A percentile compares a stretch with the other conserved stretches of the same genome.
These are phyloP conservation scores for thale cress (Arabidopsis thaliana) DNA, from an alignment of 345 rosid genomes.

Conservation along the genomic window TAIR10.1 NC_003070.9:28934501-28935000, in stretches of 20 bases:
- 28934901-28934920: constrained; percentile 85
- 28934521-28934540: constrained; percentile 86
- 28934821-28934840: constrained; percentile 45
- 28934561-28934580: constrained; percentile 89
- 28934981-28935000: constrained; percentile 84
- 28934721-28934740: constrained; percentile 90
- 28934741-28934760: constrained; percentile 91
- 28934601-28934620: constrained; percentile 92
- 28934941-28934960: constrained; percentile 82
- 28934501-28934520: constrained; percentile 76
- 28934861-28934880: constrained; percentile 85
- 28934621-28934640: constrained; percentile 74
- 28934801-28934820: constrained; percentile 13
- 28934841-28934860: constrained; percentile 86
- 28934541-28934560: constrained; percentile 79
- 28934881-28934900: constrained; percentile 87
- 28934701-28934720: constrained; percentile 87
- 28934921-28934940: constrained; percentile 82
- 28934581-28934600: constrained; percentile 98
- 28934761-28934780: constrained; percentile 21
- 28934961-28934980: constrained; percentile 90
- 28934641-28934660: constrained; percentile 88
- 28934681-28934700: constrained; percentile 77
- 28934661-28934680: constrained; percentile 94
- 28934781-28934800: constrained; percentile 33